Base-by-base conservation (phyloP, 2,329 filamentous ascomycete species). In the Endoconidiophora polonica region DNA sequence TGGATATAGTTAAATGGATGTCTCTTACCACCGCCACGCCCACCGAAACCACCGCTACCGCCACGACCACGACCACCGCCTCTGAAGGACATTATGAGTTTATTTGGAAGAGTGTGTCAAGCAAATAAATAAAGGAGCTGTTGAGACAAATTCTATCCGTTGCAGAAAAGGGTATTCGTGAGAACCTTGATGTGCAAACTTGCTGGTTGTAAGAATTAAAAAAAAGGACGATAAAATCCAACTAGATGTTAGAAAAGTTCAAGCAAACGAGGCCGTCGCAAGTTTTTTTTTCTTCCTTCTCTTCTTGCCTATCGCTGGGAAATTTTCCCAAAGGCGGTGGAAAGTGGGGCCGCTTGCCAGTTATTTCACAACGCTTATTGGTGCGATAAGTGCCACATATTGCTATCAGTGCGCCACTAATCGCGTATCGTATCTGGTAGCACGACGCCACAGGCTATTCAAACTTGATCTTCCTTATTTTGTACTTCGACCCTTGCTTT, bases 31-130 rank as follows among this genome's bases (percentile, higher is more conserved):
- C 63, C 62, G 54, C 63, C 62, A 54, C 62, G 60, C 53, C 60
- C 60, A 54, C 62, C 60, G 53, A 62, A 61, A 48, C 62, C 59
- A 56, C 59, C 57, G 53, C 63, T 61, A 50, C 63, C 48, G 42
- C 54, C 60, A 55, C 62, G 59, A 55, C 59, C 60, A 54, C 62
- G 60, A 55, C 59, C 60, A 56, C 60, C 60, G 54, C 63, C 63
- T 60, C 63, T 62, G 60, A 66, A 66, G 57, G 64, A 66, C 64
- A 66, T 66, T 52, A 54, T 57, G 46, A 36, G 29, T 26, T 22
- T 29, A 18, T 33, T 41, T 43, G 40, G 46, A 42, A 36, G 46
- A 36, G 42, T 42, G 26, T 20, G 24, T 29, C 37, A 10, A 37
- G 18, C 16, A 14, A 14, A 36, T 16, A 40, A 16, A 47, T 33